Base-by-base conservation (phyloP, 768 basidiomycete genomes). In the Boletus bicolor region DNA sequence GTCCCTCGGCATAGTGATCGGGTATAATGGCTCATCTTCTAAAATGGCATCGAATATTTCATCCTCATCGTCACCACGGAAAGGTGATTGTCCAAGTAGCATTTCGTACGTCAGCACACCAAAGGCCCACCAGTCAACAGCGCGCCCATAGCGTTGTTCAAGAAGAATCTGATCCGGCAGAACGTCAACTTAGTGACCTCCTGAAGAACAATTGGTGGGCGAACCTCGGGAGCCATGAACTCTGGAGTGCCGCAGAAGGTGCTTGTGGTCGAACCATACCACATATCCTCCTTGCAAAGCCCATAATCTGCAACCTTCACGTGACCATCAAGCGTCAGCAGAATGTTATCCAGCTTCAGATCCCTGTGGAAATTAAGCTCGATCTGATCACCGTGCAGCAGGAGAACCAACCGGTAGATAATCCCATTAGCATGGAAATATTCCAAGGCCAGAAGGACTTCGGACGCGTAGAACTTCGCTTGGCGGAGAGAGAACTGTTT, bases 91-190 rank as follows among this genome's bases (percentile, higher is more conserved):
- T 44, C 97, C 97, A 26, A 98, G 80, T 51, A 99, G 75, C 97
- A 99, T 99, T 75, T 99, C 97, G 70, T 99, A 99, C 26, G 90
- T 98, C 64, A 99, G 75, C 5, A 99, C 97, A 60, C 97, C 97
- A 70, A 98, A 98, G 12, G 97, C 97, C 97, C 97, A 99, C 97
- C 97, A 99, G 69, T 99, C 97, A 41, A 99, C 97, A 11, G 97
- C 96, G 38, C 94, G 92, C 10, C 94, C 95, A 65, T 99, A 99
- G 45, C 94, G 90, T 75, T 98, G 97, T 75, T 99, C 97, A n/a
- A 98, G 82, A 51, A 99, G 79, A 72, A 99, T 99, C 95, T 98
- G 14, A 28, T 35, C 58, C 7, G 15, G 10, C 34, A 55, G 7
- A n/a, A 30, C 19, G 47, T 61, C 62, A 63, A 12, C 45, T 37